These are phyloP conservation scores for Extremus antarcticus DNA, from an alignment of 495 filamentous ascomycete species.

Conservation along the genomic window DNA sequence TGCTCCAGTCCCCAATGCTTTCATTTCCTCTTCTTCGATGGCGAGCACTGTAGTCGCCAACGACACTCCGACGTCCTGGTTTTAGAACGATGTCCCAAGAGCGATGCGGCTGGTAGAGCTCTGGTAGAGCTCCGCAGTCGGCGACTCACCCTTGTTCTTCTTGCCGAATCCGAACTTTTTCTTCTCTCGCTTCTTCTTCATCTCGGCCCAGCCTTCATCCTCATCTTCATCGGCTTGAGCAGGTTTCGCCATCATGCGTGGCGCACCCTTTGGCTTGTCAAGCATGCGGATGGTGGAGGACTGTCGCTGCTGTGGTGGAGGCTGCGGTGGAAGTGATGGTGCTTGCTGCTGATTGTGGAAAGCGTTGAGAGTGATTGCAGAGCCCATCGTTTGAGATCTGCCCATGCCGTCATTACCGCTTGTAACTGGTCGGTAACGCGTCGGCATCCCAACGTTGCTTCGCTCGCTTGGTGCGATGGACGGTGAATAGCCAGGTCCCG, in stretches of 20 bases:
- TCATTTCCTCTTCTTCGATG: no score
- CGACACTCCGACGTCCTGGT: no score
- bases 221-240: constrained; percentile 55
- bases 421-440: constrained; percentile 80
- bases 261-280: constrained; percentile 17
- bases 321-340: not conserved
- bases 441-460: constrained; percentile 79
- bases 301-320: not conserved
- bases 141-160: not conserved
- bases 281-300: constrained; percentile 9
- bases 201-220: constrained; percentile 75
- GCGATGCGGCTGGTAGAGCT: no score
- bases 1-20: no score
- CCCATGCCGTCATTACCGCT: constrained; percentile 9
- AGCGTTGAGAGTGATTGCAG: constrained; percentile 21
- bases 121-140: not conserved
- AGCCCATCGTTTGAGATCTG: constrained; percentile 29
- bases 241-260: constrained; percentile 2
- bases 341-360: not conserved
- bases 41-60: no score
- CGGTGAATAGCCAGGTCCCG: constrained; percentile 45
- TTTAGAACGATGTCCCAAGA: no score
- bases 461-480: constrained; percentile 89
- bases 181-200: constrained; percentile 74
- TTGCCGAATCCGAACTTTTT: constrained; percentile 43